Evolutionary conservation across 805 yeast species (phyloP).

Genomic region (Nakazawaea laoshanensis): DNA sequence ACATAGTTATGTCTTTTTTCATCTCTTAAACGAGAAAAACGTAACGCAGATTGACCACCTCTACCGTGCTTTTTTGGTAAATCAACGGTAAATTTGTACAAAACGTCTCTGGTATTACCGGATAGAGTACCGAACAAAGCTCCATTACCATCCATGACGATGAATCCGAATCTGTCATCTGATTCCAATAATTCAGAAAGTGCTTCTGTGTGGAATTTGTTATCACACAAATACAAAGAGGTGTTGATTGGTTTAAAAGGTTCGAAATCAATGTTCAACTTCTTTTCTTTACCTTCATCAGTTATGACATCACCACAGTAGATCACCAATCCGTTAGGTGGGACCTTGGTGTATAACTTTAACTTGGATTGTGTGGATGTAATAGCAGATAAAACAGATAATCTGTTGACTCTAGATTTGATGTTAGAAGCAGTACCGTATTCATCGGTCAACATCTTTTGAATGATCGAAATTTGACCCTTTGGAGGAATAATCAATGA

Average conservation of each 20-base stretch:
- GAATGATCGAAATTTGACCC: slow-evolving; percentile 82
- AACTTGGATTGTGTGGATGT: slow-evolving; percentile 97
- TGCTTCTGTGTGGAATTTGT: slow-evolving; percentile 97
- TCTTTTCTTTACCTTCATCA: slow-evolving; percentile 95
- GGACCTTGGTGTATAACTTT: slow-evolving; percentile 82
- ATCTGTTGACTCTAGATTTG: slow-evolving; percentile 94
- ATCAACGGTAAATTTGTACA: slow-evolving; percentile 95
- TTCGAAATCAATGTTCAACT: slow-evolving; percentile 93
- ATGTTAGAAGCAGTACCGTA: slow-evolving; percentile 98
- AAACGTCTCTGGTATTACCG: slow-evolving; percentile 94
- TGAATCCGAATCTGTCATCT: slow-evolving; percentile 95
- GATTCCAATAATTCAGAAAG: slow-evolving; percentile 87
- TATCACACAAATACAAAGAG: slow-evolving; percentile 92
- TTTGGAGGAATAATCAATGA: slow-evolving; percentile 93
- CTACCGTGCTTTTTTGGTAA: slow-evolving; percentile 99
- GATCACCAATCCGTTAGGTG: slow-evolving; percentile 89
- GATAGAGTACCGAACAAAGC: slow-evolving; percentile 90
- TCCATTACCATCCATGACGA: slow-evolving; percentile 99
- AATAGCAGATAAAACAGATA: slow-evolving; percentile 92
- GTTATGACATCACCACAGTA: slow-evolving; percentile 98
- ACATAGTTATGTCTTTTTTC: slow-evolving; percentile 98
- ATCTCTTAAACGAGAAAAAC: slow-evolving; percentile 98
- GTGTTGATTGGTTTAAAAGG: slow-evolving; percentile 99
- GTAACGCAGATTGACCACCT: slow-evolving; percentile 99
- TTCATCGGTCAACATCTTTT: slow-evolving; percentile 93